Base-by-base conservation (phyloP, 2,329 filamentous ascomycete genomes). In the Hypocreales sp. region DNA sequence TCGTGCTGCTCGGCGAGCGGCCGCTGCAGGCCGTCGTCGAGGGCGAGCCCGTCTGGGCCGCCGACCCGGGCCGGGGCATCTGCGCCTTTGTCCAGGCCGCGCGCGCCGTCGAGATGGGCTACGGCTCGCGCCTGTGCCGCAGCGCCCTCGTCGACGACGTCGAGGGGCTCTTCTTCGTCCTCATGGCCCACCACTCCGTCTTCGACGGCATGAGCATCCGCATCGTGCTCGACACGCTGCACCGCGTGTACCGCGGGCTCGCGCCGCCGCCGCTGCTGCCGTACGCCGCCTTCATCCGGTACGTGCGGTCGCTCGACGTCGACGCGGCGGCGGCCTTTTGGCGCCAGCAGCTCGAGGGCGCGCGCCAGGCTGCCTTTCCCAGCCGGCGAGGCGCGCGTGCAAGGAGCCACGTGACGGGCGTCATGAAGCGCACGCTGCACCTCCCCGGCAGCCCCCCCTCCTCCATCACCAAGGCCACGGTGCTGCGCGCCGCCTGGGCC, bases 171-270 rank as follows among this genome's bases (percentile, higher is more conserved):
- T 42, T 18, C 9, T 41, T 48, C n/a, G 31, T 40, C 4, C 41
- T 37, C 30, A 41, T 38, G 3, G 30, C 33, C 2, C 45, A 48
- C 15, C 45, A 47, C 15, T 33, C 43, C 5, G 16, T 46, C 1
- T 42, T 46, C 15, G 45, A 48, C 21, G 45, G 43, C 10, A 44
- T 38, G 40, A 39, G 36, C 7, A 15, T 37, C 23, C 22, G 19
- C 7, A 26, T 37, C 1, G 26, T 36, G 10, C 10, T 34, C n/a
- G 24, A 28, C 9, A 20, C 22, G 0, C 20, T 41, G 7, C 15
- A 29, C 7, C 15, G 24, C 2, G 21, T 28, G 8, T 40, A 36
- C 15, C 19, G 21, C 3, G 27, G 24, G 3, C 9, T 29, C 23
- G 6, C 15, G 22, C 10, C 20, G 18, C 27, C 22, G 18, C 7